Conservation (phyloP, 2,329 filamentous ascomycete species). For the Sporothrix pallida region DNA sequence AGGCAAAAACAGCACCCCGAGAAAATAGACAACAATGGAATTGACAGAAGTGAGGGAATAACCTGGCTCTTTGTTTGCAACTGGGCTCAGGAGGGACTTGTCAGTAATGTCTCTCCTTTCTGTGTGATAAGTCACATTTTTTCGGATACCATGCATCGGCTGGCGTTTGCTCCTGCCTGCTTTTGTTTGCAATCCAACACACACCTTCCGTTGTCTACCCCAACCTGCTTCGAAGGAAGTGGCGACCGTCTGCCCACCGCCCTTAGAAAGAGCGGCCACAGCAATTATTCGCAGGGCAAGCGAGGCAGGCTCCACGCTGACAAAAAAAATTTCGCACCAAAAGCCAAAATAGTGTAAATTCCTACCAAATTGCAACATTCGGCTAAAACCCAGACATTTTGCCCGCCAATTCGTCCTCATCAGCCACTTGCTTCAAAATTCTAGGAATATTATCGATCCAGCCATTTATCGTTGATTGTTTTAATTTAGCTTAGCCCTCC, state of each 20-base stretch:
- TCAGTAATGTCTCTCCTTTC: background rate
- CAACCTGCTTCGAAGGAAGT: background rate
- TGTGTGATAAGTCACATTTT: constrained; percentile 25
- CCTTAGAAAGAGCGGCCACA: too few relatives aligned
- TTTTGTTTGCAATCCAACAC: constrained; percentile 4
- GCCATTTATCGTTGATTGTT: constrained; percentile 5
- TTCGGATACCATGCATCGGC: constrained; percentile 18
- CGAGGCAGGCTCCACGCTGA: too few relatives aligned
- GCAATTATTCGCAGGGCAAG: too few relatives aligned
- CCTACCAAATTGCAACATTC: too few relatives aligned
- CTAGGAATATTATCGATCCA: background rate
- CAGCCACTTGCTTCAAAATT: background rate
- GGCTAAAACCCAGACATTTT: background rate
- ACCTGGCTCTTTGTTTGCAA: background rate
- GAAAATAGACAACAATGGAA: background rate
- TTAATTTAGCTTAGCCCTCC: background rate
- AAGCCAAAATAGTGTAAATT: background rate
- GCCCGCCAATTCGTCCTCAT: background rate
- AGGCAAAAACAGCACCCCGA: too few relatives aligned
- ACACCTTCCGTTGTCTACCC: background rate
- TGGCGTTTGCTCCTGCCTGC: background rate
- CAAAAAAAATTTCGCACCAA: too few relatives aligned
- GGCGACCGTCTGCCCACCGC: background rate
- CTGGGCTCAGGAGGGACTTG: background rate
- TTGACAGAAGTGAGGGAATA: background rate